Evolutionary conservation across 1,284 basidiomycete species (phyloP).

Genomic region (Cryptococcus amylolentus): DNA sequence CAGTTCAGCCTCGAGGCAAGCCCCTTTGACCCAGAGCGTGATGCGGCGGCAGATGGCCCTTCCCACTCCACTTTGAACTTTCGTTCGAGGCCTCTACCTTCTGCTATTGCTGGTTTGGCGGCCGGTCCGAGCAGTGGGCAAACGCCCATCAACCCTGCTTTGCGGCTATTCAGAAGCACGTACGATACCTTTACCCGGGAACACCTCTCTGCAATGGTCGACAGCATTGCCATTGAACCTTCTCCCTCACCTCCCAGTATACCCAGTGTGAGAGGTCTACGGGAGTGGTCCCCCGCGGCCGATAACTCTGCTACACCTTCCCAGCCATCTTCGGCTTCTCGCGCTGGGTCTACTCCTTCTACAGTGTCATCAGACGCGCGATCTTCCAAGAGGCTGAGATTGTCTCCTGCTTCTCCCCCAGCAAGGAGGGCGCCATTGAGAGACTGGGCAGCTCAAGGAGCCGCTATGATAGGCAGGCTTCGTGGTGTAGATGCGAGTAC

Average conservation of each 20-base stretch:
- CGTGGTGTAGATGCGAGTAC: conserved; percentile 33
- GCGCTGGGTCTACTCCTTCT: conserved; percentile 8
- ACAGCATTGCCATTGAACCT: conserved; percentile 72
- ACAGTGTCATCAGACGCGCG: conserved; percentile 25
- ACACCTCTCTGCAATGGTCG: conserved; percentile 83
- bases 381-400: conserved; percentile 32
- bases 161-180: conserved; percentile 76
- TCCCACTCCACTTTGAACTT: conserved; percentile 17
- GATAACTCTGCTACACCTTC: conserved; percentile 1
- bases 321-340: conserved; percentile 10
- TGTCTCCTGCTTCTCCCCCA: conserved; percentile 30
- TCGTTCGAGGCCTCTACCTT: background rate
- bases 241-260: conserved; percentile 58
- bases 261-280: conserved; percentile 12
- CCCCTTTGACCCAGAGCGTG: conserved; percentile 10
- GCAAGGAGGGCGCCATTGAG: conserved; percentile 15
- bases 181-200: conserved; percentile 92
- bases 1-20: background rate
- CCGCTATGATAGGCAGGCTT: conserved; percentile 40
- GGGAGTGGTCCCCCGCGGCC: conserved; percentile 19
- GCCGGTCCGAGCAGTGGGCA: background rate
- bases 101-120: background rate
- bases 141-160: conserved; percentile 59
- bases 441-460: conserved; percentile 42
- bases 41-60: conserved; percentile 8